Conservation (phyloP, 139 green algal genomes). For the Chlorella sp. region DNA sequence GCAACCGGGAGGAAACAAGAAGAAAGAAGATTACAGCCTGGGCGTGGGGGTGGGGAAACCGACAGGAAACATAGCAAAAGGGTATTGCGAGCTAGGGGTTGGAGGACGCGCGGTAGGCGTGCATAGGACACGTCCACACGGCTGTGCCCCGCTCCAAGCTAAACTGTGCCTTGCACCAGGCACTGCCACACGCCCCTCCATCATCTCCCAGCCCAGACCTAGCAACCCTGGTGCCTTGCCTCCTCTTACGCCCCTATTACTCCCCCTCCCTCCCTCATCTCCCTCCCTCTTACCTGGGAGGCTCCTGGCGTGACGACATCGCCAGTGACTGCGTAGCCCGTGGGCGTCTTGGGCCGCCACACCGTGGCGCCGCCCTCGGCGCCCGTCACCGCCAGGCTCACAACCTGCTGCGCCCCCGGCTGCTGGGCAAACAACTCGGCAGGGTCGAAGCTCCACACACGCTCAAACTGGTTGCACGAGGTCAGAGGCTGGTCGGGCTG, state of each 20-base stretch:
- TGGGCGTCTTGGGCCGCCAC: conserved; percentile 79
- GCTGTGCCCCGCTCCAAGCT: too few species aligned
- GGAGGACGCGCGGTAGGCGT: too few species aligned
- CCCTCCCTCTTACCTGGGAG: not conserved
- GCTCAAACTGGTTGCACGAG: conserved; percentile 67
- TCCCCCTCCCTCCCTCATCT: not conserved
- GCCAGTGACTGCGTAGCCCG: conserved; percentile 81
- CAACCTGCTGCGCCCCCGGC: not conserved
- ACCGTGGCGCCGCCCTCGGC: conserved; percentile 70
- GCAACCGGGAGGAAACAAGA: not conserved
- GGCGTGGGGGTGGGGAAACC: too few species aligned
- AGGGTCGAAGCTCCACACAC: conserved; percentile 69
- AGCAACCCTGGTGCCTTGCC: not conserved
- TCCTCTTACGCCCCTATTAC: not conserved
- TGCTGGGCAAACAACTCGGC: not conserved
- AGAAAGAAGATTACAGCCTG: not conserved
- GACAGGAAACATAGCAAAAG: too few species aligned
- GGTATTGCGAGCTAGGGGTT: not conserved
- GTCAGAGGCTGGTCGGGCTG: conserved; percentile 52
- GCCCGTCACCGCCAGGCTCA: conserved; percentile 47
- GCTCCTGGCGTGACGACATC: conserved; percentile 72
- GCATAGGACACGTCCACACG: too few species aligned
- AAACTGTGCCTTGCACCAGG: too few species aligned
- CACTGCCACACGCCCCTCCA: too few species aligned
- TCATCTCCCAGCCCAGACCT: too few species aligned